Evolutionary conservation across 2,329 filamentous ascomycete genomes (phyloP), one percentile per base, ranked within the genome.

Genomic region (Fusarium sambucinum): DNA sequence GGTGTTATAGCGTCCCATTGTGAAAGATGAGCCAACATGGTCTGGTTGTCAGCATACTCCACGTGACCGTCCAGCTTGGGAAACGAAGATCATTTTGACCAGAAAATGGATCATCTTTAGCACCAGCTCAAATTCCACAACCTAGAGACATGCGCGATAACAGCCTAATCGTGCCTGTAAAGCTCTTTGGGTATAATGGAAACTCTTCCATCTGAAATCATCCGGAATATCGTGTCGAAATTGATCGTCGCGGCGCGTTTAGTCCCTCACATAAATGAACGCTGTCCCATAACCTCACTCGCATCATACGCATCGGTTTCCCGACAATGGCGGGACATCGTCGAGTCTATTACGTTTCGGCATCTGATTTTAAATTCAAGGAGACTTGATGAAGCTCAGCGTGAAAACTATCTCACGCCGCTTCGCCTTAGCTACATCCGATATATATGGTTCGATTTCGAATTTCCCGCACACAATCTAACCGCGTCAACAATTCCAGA

Each of bases 391-490:
- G n/a, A 29, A 5, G 56, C 51, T 25, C 17, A 59, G 9, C 17
- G 8, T 3, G 23, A 14, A 8, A 19, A 19, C 6, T 55, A 40
- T 12, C 51, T 59, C 17, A 59, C 27, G 1, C 35, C 41, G 17
- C 21, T 55, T 25, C 56, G 56, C 1, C 41, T 59, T 1, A 47
- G 51, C 35, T 47, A 55, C 17, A 23, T 59, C 3, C 56, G 50
- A 6, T 55, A 60, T 30, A 57, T 60, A 17, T 44, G 57, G 52
- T 60, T 44, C 23, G 29, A 57, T 40, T 60, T 57, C 11, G 53
- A 48, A 23, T 57, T 60, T n/a, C 57, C 57, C 5, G 57, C 42
- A 13, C 57, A 60, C n/a, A 46, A 60, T 25, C 52, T 60, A 10
- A 4, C 32, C 6, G 44, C 48, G 2, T 48, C 57, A 2, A 57